These are phyloP conservation scores for Apiospora pterosperma DNA, from an alignment of 2,329 filamentous ascomycete genomes.

Conservation along the genomic window DNA sequence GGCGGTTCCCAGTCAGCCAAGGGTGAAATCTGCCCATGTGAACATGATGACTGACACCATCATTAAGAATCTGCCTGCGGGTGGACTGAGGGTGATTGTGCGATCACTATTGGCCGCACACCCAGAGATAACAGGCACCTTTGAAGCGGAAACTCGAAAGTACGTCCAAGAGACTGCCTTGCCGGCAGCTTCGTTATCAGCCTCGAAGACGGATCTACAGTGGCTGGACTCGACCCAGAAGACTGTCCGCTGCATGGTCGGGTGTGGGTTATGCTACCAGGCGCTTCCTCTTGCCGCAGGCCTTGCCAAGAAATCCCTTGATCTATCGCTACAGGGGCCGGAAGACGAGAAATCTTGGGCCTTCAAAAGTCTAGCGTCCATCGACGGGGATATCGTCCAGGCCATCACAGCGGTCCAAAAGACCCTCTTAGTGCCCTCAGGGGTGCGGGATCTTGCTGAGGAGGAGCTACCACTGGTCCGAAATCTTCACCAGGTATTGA, in stretches of 20 bases:
- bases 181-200: neutral
- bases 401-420: slow-evolving; percentile 33
- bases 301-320: slow-evolving; percentile 9
- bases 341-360: neutral
- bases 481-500: neutral
- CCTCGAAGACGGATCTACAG: neutral
- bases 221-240: slow-evolving; percentile 8
- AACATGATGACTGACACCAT: slow-evolving; percentile 46
- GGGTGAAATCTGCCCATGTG: slow-evolving; percentile 33
- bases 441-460: slow-evolving; percentile 14
- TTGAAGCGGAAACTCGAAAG: slow-evolving; percentile 27
- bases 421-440: slow-evolving; percentile 16
- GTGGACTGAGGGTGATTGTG: slow-evolving; percentile 36
- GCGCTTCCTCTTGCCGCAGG: slow-evolving; percentile 14
- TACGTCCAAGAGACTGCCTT: slow-evolving; percentile 21
- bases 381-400: slow-evolving; percentile 31
- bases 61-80: slow-evolving; percentile 37
- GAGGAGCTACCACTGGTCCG: slow-evolving; percentile 9
- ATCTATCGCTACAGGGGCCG: neutral
- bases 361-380: slow-evolving; percentile 8
- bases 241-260: slow-evolving; percentile 22
- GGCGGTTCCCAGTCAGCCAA: neutral
- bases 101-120: slow-evolving; percentile 26
- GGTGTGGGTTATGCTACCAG: slow-evolving; percentile 18
- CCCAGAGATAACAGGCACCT: slow-evolving; percentile 25